Conservation (phyloP, 495 filamentous ascomycete species). For the Hypoxylon lienhwacheense region DNA sequence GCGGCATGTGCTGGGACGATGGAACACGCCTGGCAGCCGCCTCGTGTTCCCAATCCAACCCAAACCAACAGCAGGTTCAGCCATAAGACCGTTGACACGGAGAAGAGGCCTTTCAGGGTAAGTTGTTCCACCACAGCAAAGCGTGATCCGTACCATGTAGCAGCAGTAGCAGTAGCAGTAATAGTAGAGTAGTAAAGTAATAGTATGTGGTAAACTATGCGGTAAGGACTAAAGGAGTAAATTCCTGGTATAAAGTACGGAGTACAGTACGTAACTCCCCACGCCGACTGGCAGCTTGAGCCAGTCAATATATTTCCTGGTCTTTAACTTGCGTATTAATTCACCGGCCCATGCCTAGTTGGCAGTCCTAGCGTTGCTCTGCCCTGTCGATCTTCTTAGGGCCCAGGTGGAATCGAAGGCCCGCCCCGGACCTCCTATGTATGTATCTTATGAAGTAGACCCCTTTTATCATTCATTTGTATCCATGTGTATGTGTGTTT, state of each 20-base stretch:
- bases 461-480: conserved; percentile 28
- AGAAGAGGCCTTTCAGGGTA: conserved; percentile 31
- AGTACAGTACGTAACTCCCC: conserved; percentile 30
- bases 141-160: too few species aligned
- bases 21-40: conserved; percentile 32
- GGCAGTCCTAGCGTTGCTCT: conserved; percentile 30
- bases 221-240: too few species aligned
- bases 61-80: conserved; percentile 26
- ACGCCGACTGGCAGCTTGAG: conserved; percentile 22
- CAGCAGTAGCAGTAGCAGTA: too few species aligned
- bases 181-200: too few species aligned
- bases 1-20: conserved; percentile 26
- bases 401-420: conserved; percentile 32
- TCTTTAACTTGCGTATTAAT: conserved; percentile 35
- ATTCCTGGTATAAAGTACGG: too few species aligned
- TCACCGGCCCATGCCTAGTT: conserved; percentile 27
- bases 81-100: conserved; percentile 20
- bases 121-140: conserved; percentile 30
- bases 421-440: conserved; percentile 32
- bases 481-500: too few species aligned
- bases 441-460: too few species aligned
- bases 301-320: conserved; percentile 33
- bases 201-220: too few species aligned
- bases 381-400: conserved; percentile 34
- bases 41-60: conserved; percentile 36